phyloP scores from a whole-genome alignment of 306 rosid genomes.

The Castanopsis chinensis region DNA sequence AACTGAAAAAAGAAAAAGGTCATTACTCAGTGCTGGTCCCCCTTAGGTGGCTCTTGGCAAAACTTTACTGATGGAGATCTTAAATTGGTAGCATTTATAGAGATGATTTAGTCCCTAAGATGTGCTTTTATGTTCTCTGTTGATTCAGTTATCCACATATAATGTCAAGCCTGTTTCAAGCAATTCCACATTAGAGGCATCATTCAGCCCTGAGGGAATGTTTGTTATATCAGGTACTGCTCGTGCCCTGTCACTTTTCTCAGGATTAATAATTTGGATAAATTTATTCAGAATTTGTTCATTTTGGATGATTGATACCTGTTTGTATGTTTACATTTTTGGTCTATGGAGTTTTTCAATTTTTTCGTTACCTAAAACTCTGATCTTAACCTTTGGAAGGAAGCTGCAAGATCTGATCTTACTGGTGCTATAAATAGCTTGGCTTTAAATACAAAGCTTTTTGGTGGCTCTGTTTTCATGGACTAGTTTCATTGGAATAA shows the following conservation, averaged over 20 bases:
- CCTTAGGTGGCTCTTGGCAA: background rate
- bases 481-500: background rate
- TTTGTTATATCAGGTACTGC: slow-evolving; percentile 79
- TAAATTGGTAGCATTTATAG: slow-evolving; percentile 13
- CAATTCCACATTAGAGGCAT: slow-evolving; percentile 87
- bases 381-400: background rate
- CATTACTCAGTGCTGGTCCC: background rate
- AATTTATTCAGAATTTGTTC: background rate
- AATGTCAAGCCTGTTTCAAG: slow-evolving; percentile 71
- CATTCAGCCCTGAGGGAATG: slow-evolving; percentile 97
- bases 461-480: background rate
- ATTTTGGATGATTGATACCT: background rate
- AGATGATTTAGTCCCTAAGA: slow-evolving; percentile 9
- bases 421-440: background rate
- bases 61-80: background rate
- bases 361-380: background rate
- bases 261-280: background rate
- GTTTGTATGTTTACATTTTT: background rate
- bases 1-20: background rate
- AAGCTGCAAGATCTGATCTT: background rate
- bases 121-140: slow-evolving; percentile 3
- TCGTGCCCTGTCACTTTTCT: slow-evolving; percentile 2
- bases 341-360: background rate
- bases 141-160: slow-evolving; percentile 67
- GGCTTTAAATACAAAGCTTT: background rate